phyloP scores from a whole-genome alignment of 768 basidiomycete genomes.

The Inosperma sp. region DNA sequence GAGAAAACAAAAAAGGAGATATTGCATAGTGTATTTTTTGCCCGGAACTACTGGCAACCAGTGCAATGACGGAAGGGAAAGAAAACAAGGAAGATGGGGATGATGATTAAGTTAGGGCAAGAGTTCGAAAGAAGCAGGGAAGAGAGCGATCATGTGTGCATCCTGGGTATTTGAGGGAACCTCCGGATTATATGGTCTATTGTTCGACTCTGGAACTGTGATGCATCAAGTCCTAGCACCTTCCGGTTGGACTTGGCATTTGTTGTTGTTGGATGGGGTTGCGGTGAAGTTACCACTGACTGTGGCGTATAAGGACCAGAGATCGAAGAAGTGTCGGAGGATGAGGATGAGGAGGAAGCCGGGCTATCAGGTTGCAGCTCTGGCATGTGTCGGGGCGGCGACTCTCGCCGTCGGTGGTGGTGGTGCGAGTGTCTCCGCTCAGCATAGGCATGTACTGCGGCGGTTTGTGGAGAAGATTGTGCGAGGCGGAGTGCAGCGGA shows the following conservation, averaged over 20 bases:
- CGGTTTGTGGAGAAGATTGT: background rate
- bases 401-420: constrained; percentile 6
- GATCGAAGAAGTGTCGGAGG: background rate
- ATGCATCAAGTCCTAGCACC: constrained; percentile 4
- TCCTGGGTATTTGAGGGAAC: constrained; percentile 11
- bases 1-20: too few species aligned
- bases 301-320: background rate
- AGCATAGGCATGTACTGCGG: background rate
- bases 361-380: constrained; percentile 32
- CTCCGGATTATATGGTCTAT: constrained; percentile 9
- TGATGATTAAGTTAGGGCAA: background rate
- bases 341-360: constrained; percentile 6
- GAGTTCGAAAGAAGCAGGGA: background rate
- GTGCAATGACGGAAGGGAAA: background rate
- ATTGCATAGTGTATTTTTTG: too few species aligned
- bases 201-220: constrained; percentile 7
- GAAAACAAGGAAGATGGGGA: background rate
- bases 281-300: constrained; percentile 6
- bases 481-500: constrained; percentile 1
- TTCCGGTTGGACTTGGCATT: constrained; percentile 10
- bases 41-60: too few species aligned
- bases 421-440: constrained; percentile 6
- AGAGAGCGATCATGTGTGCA: constrained; percentile 5
- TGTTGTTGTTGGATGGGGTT: constrained; percentile 7
- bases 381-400: constrained; percentile 28